Evolutionary conservation across 176 grass and related monocot species (phyloP), one percentile per base, ranked within the genome.

Genomic region (Oryza meyeriana): DNA sequence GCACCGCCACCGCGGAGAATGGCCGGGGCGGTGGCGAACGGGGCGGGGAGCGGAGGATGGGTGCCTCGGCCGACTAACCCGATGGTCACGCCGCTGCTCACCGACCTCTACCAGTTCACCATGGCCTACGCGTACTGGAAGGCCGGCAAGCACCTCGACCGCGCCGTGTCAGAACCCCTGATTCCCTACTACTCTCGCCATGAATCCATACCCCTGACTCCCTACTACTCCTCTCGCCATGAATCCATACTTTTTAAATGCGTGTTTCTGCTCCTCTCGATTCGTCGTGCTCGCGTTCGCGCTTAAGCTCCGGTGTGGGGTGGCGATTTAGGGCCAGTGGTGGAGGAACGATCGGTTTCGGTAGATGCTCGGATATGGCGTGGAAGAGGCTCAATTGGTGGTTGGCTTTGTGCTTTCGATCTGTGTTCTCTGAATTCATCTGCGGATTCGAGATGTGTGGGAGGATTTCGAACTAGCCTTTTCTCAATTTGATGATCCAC

Each of bases 111-210:
- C 92, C 95, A 98, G 86, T 98, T 94, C 90, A 93, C 92, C 88
- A 98, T 98, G 95, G 92, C 95, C 61, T 98, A 98, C 89, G 92
- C 95, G 63, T 94, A 94, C 88, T 94, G 95, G 95, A 98, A 98
- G 77, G 90, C 95, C 64, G 92, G 86, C 52, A 98, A 98, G 86
- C 95, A 94, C 90, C 92, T 91, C 76, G 92, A 94, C 69, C 86
- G 86, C 57, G 90, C 88, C 25, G 95, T 98, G 95, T 98, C 14
- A 94, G 91, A 6, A 31, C 41, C 62, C 5, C 30, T 6, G 18
- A 10, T 24, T 18, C 76, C 4, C 20, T 4, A n/a, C n/a, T n/a
- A n/a, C 32, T n/a, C 1, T 57, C 20, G 0, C 50, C 22, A 11
- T 59, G 55, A 4, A 59, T 59, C 55, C 55, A 9, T 55, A 2